Evolutionary conservation across 2,329 filamentous ascomycete genomes (phyloP), one percentile per base, ranked within the genome.

Genomic region (Stemphylium vesicarium): DNA sequence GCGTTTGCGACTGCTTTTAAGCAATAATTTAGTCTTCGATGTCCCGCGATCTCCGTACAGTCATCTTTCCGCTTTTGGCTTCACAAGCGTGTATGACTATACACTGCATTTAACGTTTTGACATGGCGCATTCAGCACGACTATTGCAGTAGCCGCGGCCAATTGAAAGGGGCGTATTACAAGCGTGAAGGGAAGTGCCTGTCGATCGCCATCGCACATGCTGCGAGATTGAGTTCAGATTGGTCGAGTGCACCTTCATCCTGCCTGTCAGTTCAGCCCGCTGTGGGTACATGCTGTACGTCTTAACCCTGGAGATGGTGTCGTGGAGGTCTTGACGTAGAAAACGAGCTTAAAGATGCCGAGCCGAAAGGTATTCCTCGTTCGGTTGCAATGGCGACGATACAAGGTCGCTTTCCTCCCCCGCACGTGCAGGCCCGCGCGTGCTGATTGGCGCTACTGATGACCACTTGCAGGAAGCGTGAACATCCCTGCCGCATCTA

Each of bases 161-260:
- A 63, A 57, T 61, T 12, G 35, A 4, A 32, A 8, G 1, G 10
- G 2, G 2, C 16, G 6, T 46, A 56, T 62, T 58, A 53, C 54
- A 29, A 53, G 51, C 53, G 56, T 60, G 54, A 47, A 50, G 5
- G 43, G 36, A 5, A 31, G 51, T 56, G 42, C 47, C 46, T 53
- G 51, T 45, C 49, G 51, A 60, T 60, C 49, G 35, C 50, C 42
- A 53, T 50, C 26, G 51, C 60, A 63, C 59, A 56, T 63, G 60
- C 37, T 26, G 31, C 9, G 24, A 48, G 13, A 22, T 33, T 16
- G 20, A 18, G 18, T 38, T 47, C n/a, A 16, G 22, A 63, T 61
- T 63, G 59, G 60, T 37, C 16, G 42, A 44, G 32, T 16, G 32
- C 20, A 11, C 15, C 11, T 10, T 22, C 18, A 38, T 35, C 41